Conservation (phyloP, 768 basidiomycete species). For the Trametes cubensis region DNA sequence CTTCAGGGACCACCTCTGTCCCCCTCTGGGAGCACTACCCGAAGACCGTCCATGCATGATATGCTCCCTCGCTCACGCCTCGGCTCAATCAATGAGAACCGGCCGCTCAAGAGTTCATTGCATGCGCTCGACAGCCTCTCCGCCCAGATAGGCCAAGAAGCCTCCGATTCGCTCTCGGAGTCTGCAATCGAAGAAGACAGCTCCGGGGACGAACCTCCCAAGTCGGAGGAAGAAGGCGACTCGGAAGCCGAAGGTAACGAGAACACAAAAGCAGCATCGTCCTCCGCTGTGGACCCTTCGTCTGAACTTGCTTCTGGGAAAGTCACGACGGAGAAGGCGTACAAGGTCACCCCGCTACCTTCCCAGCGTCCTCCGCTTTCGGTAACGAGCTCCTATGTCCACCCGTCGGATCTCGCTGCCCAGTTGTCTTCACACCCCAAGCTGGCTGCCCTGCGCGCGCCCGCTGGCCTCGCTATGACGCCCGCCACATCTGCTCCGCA, state of each 20-base stretch:
- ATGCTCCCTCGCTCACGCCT: conserved; percentile 15
- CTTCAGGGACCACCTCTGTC: conserved; percentile 8
- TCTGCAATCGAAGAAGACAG: conserved; percentile 53
- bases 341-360: conserved; percentile 16
- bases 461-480: conserved; percentile 31
- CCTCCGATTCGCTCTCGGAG: conserved; percentile 52
- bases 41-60: conserved; percentile 28
- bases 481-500: conserved; percentile 31
- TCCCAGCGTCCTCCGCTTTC: conserved; percentile 24
- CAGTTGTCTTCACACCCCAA: conserved; percentile 51
- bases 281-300: conserved; percentile 1
- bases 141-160: conserved; percentile 34
- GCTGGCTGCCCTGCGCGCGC: conserved; percentile 49
- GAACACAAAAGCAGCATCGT: not conserved
- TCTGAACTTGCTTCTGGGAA: not conserved
- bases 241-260: not conserved
- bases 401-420: conserved; percentile 44
- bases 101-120: conserved; percentile 20
- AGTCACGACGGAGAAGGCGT: conserved; percentile 2
- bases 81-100: conserved; percentile 20
- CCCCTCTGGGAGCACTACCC: conserved; percentile 8
- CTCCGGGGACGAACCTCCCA: conserved; percentile 27
- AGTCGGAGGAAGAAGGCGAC: conserved; percentile 2
- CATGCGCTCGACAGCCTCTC: conserved; percentile 28
- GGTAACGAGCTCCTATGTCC: conserved; percentile 29